Evolutionary conservation across 2,329 filamentous ascomycete species (phyloP).

Genomic region (Alternaria triticina): DNA sequence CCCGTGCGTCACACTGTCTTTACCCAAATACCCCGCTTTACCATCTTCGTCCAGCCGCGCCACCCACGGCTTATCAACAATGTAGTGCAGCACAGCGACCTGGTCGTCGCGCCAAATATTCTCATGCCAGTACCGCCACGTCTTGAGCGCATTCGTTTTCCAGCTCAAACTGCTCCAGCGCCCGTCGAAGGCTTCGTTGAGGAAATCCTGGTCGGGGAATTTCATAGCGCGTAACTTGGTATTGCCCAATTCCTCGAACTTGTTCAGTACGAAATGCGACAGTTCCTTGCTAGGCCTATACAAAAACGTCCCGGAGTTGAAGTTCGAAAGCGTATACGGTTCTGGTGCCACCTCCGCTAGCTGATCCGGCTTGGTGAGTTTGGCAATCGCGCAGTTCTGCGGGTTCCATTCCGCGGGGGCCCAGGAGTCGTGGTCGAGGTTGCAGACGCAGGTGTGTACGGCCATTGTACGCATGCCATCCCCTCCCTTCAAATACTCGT

Average conservation of each 20-base stretch:
- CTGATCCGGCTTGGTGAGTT: constrained; percentile 40
- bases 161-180: constrained; percentile 56
- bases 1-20: constrained; percentile 59
- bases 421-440: constrained; percentile 58
- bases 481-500: constrained; percentile 28
- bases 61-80: constrained; percentile 64
- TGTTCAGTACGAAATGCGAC: constrained; percentile 49
- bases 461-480: constrained; percentile 52
- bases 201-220: constrained; percentile 62
- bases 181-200: constrained; percentile 56
- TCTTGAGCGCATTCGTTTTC: constrained; percentile 62
- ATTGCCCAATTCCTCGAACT: constrained; percentile 49
- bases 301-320: constrained; percentile 61
- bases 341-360: constrained; percentile 43
- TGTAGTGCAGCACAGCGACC: constrained; percentile 59
- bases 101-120: constrained; percentile 59
- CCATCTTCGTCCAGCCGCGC: constrained; percentile 51
- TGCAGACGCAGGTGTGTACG: constrained; percentile 61
- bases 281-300: constrained; percentile 53
- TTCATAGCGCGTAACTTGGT: constrained; percentile 51
- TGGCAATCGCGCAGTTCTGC: constrained; percentile 58
- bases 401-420: constrained; percentile 57
- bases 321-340: constrained; percentile 51
- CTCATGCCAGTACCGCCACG: constrained; percentile 60
- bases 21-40: constrained; percentile 55